phyloP scores from a whole-genome alignment of 305 asterid genomes.

The Rubia tinctorum region DNA sequence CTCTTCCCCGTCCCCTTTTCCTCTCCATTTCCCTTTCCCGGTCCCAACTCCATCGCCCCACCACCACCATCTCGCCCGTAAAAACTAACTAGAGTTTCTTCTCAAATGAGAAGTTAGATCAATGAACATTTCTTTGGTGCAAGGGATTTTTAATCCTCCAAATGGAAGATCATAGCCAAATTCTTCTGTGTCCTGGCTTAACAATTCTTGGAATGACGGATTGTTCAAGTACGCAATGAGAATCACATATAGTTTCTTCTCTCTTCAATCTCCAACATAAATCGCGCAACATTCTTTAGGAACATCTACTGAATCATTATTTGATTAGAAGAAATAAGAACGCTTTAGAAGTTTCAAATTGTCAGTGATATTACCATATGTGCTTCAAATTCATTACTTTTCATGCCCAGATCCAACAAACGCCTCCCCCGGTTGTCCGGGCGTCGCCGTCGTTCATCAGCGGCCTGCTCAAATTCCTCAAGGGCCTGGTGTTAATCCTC shows the following conservation, averaged over 20 bases:
- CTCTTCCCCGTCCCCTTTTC: no score
- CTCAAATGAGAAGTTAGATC: constrained; percentile 18
- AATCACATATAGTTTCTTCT: background rate
- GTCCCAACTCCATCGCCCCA: no score
- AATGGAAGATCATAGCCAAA: constrained; percentile 23
- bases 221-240: background rate
- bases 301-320: background rate
- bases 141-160: constrained; percentile 26
- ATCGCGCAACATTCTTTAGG: background rate
- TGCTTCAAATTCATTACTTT: no score
- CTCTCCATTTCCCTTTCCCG: no score
- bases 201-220: background rate
- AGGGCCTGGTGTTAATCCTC: no score
- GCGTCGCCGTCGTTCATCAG: no score
- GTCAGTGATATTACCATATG: no score
- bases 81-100: background rate
- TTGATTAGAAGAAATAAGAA: background rate
- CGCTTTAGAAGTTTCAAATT: background rate
- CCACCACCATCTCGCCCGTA: no score
- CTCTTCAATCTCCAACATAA: background rate
- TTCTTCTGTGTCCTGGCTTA: constrained; percentile 20
- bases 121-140: constrained; percentile 20
- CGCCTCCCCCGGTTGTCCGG: no score
- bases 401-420: no score
- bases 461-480: no score